Evolutionary conservation across 176 grass and related monocot genomes (phyloP), one percentile per base, ranked within the genome.

Genomic region (Themeda triandra): DNA sequence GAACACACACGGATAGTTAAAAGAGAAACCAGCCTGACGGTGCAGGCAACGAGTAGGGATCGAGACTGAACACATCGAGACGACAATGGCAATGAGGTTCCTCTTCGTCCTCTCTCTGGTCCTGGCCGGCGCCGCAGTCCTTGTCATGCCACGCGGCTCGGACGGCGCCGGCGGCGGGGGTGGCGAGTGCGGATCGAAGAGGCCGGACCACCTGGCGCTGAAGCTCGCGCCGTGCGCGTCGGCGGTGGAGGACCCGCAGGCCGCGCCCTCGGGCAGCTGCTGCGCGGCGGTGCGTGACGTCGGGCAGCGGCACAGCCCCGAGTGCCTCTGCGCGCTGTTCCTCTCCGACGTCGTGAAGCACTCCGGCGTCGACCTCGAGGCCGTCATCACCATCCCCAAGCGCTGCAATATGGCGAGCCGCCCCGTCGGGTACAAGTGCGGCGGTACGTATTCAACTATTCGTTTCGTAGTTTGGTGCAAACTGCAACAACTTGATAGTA

Each of bases 351-450:
- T 84, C n/a, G 92, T 78, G 10, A 86, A 80, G 33, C 64, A 44
- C 10, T 30, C 84, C 40, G 92, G 92, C 24, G 69, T 91, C 54
- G 84, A 84, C 70, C 86, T 89, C 4, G 69, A 70, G 41, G 56
- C 84, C 12, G 89, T 87, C 68, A 91, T 94, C 63, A 91, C 89
- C 46, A 91, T 94, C 82, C 92, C 92, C 40, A 94, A 91, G 78
- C 86, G 89, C 35, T 94, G 89, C 83, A 84, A 87, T 54, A 29
- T 91, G 10, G 66, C 80, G 2, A 53, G 78, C 70, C 89, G 89
- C 65, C 86, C 89, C 21, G 33, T 89, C 49, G 86, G 89, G 2
- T 94, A 94, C 77, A 91, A 94, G 82, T 91, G 92, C 69, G 89
- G 92, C 82, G 63, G 89, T 91, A 51, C 71, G 79, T 54, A 12